Percentiles rank a stretch among this genome's conserved stretches.
These are phyloP conservation scores for Linnemannia exigua DNA, from an alignment of 192 early-diverging fungal genomes.

Conservation along the genomic window DNA sequence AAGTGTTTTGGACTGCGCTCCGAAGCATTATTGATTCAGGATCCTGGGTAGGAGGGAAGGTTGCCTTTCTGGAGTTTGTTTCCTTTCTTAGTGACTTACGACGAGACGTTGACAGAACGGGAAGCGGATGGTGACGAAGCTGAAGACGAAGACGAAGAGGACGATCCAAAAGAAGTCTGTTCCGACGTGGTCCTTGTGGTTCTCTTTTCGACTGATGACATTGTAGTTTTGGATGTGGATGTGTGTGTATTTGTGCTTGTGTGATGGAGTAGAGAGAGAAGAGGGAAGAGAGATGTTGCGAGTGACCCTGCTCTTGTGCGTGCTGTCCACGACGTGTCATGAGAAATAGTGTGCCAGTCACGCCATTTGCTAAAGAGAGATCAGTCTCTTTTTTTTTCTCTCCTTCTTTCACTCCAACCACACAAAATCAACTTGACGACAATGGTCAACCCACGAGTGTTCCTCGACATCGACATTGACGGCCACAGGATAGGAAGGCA, in stretches of 20 bases:
- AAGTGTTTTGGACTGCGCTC: neutral
- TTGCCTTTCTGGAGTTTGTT: neutral
- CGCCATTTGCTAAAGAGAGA: neutral
- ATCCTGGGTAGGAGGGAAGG: neutral
- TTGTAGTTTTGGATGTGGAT: too few species aligned
- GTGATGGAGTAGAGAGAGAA: neutral
- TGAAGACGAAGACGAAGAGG: neutral
- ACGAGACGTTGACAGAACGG: conserved; percentile 6
- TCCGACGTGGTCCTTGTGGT: neutral
- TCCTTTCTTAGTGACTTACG: neutral
- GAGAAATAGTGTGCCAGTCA: neutral
- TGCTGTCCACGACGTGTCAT: neutral
- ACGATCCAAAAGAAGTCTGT: neutral
- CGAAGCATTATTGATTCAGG: neutral
- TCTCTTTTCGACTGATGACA: neutral
- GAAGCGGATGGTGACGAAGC: neutral
- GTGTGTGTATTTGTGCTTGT: neutral
- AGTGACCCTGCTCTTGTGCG: neutral
- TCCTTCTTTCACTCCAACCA: neutral
- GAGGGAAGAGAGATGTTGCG: neutral
- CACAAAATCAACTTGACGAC: neutral
- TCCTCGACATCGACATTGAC: conserved; percentile 74
- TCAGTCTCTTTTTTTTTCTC: neutral
- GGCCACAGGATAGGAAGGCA: conserved; percentile 63
- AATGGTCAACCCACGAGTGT: conserved; percentile 70